Evolutionary conservation across 2,329 filamentous ascomycete genomes (phyloP).

Genomic region (Fusarium sulawesiense): DNA sequence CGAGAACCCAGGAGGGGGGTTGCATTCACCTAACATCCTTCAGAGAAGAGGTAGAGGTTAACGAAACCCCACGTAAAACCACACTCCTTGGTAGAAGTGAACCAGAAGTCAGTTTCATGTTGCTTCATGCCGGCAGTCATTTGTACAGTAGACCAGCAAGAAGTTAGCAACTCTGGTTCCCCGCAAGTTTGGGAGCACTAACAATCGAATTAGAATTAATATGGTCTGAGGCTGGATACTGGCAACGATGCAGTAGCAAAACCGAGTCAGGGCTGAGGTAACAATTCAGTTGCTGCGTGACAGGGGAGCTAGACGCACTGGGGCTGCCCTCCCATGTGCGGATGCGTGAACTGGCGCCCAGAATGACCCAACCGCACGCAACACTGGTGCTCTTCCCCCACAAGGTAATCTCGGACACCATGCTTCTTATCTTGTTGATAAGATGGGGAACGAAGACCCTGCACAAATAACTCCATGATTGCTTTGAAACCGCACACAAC

Average conservation of each 20-base stretch:
- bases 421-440: conserved; percentile 13
- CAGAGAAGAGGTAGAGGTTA: conserved; percentile 21
- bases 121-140: conserved; percentile 30
- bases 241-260: conserved; percentile 26
- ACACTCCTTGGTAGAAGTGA: conserved; percentile 3
- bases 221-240: conserved; percentile 25
- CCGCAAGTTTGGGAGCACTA: conserved; percentile 27
- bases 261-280: conserved; percentile 42
- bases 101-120: conserved; percentile 4
- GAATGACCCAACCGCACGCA: conserved; percentile 29
- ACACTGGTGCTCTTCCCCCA: conserved; percentile 26
- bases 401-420: conserved; percentile 25
- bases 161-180: conserved; percentile 12
- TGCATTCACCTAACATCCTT: conserved; percentile 36
- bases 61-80: conserved; percentile 16
- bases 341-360: conserved; percentile 38
- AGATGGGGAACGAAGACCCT: conserved; percentile 4
- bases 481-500: background rate
- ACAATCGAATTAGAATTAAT: conserved; percentile 6
- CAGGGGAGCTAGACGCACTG: conserved; percentile 36
- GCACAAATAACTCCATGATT: background rate
- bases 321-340: conserved; percentile 24
- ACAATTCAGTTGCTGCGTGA: conserved; percentile 37
- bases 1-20: conserved; percentile 31
- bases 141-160: conserved; percentile 13